Base-by-base conservation (phyloP, 768 basidiomycete species). In the Lactarius quietus region DNA sequence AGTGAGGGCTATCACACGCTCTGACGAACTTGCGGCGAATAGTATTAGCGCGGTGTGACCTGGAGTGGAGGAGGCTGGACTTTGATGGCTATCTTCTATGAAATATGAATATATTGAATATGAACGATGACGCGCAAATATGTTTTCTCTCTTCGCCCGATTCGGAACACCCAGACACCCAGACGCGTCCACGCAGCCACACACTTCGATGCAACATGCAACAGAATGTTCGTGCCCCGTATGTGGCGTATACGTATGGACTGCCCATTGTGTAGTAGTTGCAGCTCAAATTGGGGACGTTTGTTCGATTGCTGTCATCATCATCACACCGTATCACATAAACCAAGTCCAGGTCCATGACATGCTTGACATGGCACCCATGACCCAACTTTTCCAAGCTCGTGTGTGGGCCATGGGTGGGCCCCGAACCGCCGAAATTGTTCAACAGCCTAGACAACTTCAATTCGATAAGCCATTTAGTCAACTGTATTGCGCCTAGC, bases 1-100 rank as follows among this genome's bases (percentile, higher is more conserved):
- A 1, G 67, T 73, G 38, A 56, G 48, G 4, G 58, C 48, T 15
- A 10, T 41, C 55, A 59, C 55, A 55, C 56, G 56, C 31, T 6
- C 48, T 6, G 65, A 66, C 6, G 54, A 53, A 6, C 48, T 38
- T 14, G 29, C 15, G 6, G 3, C 10, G 38, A 39, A 39, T 10
- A 26, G 35, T 15, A 53, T 26, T 12, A 15, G 35, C 9, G 41
- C 3, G 59, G 54, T 61, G 35, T 62, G 56, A 61, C 29, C 53
- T 28, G 15, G 48, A 62, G 35, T 28, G 15, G 48, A 62, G 35
- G 61, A 62, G 38, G 61, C 41, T 29, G 38, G 20, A 43, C 39
- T 23, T n/a, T n/a, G 45, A 48, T 48, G 45, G 10, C 6, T 15
- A 26, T 48, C 3, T 33, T 48, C 3, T 33, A 33, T 33, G 33